phyloP scores from a whole-genome alignment of 371 early-diverging fungal species.

The Chytridiales sp. region DNA sequence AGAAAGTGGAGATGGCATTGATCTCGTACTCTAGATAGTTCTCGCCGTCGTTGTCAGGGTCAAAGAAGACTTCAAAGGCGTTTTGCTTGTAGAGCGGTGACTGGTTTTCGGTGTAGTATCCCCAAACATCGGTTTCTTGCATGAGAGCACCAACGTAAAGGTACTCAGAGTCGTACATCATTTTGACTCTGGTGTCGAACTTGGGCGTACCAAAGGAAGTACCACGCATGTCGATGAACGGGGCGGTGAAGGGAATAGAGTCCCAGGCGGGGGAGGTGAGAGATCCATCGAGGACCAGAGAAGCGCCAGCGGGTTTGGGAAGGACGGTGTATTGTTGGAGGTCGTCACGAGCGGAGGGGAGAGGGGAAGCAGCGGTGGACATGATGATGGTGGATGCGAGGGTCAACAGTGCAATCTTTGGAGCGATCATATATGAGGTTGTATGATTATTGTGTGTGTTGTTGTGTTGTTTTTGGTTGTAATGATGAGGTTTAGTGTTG shows the following conservation, averaged over 20 bases:
- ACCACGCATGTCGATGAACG: constrained; percentile 17
- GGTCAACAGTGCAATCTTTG: too few relatives aligned
- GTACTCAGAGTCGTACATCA: constrained; percentile 4
- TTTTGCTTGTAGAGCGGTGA: constrained; percentile 18
- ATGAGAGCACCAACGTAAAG: constrained; percentile 16
- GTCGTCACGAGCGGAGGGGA: not conserved
- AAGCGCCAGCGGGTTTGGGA: constrained; percentile 48
- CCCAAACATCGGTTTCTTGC: constrained; percentile 23
- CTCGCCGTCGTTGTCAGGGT: constrained; percentile 21
- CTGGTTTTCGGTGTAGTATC: constrained; percentile 15
- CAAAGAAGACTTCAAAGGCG: constrained; percentile 19
- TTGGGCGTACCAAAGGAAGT: not conserved
- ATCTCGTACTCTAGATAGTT: constrained; percentile 23
- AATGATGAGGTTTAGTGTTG: too few relatives aligned
- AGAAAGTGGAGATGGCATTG: constrained; percentile 19
- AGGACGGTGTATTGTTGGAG: constrained; percentile 28
- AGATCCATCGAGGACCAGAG: constrained; percentile 7
- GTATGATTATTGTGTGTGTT: too few relatives aligned
- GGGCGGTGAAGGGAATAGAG: constrained; percentile 7
- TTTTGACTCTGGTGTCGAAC: not conserved
- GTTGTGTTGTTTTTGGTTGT: too few relatives aligned
- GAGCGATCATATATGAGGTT: too few relatives aligned
- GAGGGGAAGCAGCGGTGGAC: too few relatives aligned
- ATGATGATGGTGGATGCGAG: too few relatives aligned
- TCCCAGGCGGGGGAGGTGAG: constrained; percentile 5